These are phyloP conservation scores for Scolecobasidium constrictum DNA, from an alignment of 2,329 filamentous ascomycete species.

Conservation along the genomic window DNA sequence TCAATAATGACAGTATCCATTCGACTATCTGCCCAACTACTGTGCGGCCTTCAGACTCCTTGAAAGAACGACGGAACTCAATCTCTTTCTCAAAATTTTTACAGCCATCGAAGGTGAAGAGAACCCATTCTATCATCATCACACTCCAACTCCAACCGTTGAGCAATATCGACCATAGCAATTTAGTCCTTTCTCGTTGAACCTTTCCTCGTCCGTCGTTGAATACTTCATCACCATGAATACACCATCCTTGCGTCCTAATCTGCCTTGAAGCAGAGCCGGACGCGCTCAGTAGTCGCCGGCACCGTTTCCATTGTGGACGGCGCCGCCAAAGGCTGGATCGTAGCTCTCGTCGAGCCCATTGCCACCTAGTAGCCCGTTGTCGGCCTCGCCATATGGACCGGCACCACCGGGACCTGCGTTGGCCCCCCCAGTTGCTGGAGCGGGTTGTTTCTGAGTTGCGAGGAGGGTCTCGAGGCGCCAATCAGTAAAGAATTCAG, in stretches of 20 bases:
- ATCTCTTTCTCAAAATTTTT: background rate
- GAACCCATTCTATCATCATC: background rate
- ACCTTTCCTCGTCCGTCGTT: background rate
- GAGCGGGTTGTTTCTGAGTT: conserved; percentile 43
- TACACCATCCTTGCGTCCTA: background rate
- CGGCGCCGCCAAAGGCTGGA: conserved; percentile 19
- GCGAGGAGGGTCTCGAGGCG: conserved; percentile 67
- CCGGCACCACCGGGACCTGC: conserved; percentile 16
- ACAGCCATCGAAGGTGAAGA: background rate
- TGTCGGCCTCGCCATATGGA: conserved; percentile 23
- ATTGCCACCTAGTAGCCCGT: conserved; percentile 31
- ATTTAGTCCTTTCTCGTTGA: background rate
- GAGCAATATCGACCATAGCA: background rate
- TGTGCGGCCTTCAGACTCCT: too few species aligned
- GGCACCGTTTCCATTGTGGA: conserved; percentile 28
- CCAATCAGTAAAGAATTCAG: conserved; percentile 42
- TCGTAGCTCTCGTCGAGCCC: conserved; percentile 32
- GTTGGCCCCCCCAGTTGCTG: conserved; percentile 13
- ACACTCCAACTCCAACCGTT: background rate
- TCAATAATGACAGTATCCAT: too few species aligned
- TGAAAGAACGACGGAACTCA: too few species aligned
- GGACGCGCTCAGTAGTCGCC: conserved; percentile 13
- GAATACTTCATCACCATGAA: background rate
- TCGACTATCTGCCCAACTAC: too few species aligned
- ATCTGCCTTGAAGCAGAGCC: conserved; percentile 4